These are phyloP conservation scores for Boeremia exigua DNA, from an alignment of 2,329 filamentous ascomycete genomes.

Conservation along the genomic window DNA sequence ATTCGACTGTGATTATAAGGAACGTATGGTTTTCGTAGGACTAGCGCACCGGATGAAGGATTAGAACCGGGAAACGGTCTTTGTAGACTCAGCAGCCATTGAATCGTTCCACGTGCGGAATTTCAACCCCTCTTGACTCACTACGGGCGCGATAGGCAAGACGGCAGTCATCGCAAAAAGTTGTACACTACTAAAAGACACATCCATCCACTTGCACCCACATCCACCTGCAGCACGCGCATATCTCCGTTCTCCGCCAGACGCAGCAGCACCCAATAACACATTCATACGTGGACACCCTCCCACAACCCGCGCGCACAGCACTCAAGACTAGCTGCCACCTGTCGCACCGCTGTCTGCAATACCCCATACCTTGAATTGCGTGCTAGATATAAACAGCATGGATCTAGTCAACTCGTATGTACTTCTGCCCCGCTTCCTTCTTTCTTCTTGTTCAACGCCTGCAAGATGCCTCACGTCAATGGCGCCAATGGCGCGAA, in stretches of 20 bases:
- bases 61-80: background rate
- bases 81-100: slow-evolving; percentile 26
- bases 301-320: slow-evolving; percentile 23
- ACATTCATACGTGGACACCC: slow-evolving; percentile 34
- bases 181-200: slow-evolving; percentile 43
- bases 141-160: slow-evolving; percentile 20
- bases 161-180: slow-evolving; percentile 25
- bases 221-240: slow-evolving; percentile 24
- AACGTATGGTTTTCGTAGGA: background rate
- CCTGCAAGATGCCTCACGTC: slow-evolving; percentile 28
- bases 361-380: slow-evolving; percentile 30
- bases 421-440: slow-evolving; percentile 25
- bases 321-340: slow-evolving; percentile 24
- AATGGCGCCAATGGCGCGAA: slow-evolving; percentile 29
- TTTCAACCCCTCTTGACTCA: slow-evolving; percentile 38
- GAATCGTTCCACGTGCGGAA: slow-evolving; percentile 27
- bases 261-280: slow-evolving; percentile 30
- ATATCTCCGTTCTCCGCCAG: slow-evolving; percentile 22
- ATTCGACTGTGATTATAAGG: slow-evolving; percentile 4
- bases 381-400: slow-evolving; percentile 33
- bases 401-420: slow-evolving; percentile 54
- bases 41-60: background rate
- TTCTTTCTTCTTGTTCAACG: slow-evolving; percentile 7
- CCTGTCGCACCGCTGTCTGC: slow-evolving; percentile 24
- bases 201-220: slow-evolving; percentile 31